Base-by-base conservation (phyloP, 2,329 filamentous ascomycete genomes). In the Graphium sp. region DNA sequence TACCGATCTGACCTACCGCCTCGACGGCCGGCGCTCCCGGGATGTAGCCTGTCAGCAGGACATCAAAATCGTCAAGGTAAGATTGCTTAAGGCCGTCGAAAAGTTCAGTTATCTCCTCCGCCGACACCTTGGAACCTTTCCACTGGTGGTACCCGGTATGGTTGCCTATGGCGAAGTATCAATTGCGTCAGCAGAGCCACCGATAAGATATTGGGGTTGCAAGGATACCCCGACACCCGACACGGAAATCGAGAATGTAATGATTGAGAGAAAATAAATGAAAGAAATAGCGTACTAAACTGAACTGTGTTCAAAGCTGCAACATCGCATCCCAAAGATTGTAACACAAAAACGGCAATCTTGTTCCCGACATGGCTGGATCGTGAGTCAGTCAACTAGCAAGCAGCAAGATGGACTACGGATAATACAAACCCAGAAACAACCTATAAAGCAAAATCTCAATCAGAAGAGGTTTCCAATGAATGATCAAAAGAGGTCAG, bases 241-340 rank as follows among this genome's bases (percentile, higher is more conserved):
- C n/a, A n/a, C n/a, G n/a, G n/a, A n/a, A n/a, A n/a, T n/a, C n/a
- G n/a, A n/a, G n/a, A n/a, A n/a, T n/a, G n/a, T n/a, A n/a, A n/a
- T n/a, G n/a, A n/a, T n/a, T n/a, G n/a, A n/a, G n/a, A n/a, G n/a
- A n/a, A n/a, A n/a, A n/a, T n/a, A n/a, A n/a, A n/a, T n/a, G n/a
- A n/a, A 18, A n/a, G 7, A 15, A 10, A 16, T 20, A 14, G 55
- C 76, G 51, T 60, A 93, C 87, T 95, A 58, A 94, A 98, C 44
- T 98, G 80, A 6, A 98, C 89, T 0, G 89, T 98, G 49, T 98
- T 94, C 43, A 98, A 66, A 3, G 84, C 82, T 7, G 84, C 79
- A 6, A 94, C 87, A 44, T 98, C 87, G 46, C 84, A 94, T 26
- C 89, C 89, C 28, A 98, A 58, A 1, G 80, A 78, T 52, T 98